These are phyloP conservation scores for Hypoxylon sp. DNA, from an alignment of 2,329 filamentous ascomycete genomes.

Conservation along the genomic window DNA sequence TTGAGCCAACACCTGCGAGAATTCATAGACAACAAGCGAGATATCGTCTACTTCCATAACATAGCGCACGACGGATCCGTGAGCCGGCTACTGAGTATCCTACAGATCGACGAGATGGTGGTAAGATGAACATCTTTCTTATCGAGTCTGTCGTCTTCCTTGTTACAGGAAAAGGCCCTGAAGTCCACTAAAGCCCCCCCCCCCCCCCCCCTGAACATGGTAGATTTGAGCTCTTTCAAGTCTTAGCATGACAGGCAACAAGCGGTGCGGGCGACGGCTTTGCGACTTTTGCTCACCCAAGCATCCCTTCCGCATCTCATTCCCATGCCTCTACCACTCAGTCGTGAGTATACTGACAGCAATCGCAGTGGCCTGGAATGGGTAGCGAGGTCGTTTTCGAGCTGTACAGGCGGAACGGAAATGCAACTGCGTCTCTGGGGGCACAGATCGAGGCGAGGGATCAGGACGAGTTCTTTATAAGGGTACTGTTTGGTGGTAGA, in stretches of 20 bases:
- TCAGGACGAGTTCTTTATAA: conserved; percentile 58
- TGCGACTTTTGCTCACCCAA: too few relatives aligned
- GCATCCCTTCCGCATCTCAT: too few relatives aligned
- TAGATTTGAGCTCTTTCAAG: too few relatives aligned
- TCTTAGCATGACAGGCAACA: too few relatives aligned
- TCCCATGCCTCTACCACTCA: not conserved
- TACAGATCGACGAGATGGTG: conserved; percentile 79
- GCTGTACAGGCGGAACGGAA: conserved; percentile 57
- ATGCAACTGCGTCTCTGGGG: conserved; percentile 9
- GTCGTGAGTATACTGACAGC: conserved; percentile 2
- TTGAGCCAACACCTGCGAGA: conserved; percentile 70
- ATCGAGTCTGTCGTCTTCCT: not conserved
- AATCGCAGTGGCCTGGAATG: conserved; percentile 75
- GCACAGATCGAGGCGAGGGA: conserved; percentile 2
- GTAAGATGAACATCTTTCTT: conserved; percentile 15
- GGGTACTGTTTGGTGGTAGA: conserved; percentile 75
- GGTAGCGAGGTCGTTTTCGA: conserved; percentile 81
- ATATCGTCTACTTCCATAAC: conserved; percentile 72
- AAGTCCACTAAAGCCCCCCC: not conserved
- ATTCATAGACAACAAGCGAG: conserved; percentile 50
- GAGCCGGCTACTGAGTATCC: conserved; percentile 69
- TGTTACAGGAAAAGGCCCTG: not conserved
- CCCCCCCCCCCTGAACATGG: too few relatives aligned
- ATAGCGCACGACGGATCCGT: conserved; percentile 82
- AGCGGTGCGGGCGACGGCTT: too few relatives aligned